Conservation (phyloP, 192 early-diverging fungal species). For the Glomus cerebriforme region DNA sequence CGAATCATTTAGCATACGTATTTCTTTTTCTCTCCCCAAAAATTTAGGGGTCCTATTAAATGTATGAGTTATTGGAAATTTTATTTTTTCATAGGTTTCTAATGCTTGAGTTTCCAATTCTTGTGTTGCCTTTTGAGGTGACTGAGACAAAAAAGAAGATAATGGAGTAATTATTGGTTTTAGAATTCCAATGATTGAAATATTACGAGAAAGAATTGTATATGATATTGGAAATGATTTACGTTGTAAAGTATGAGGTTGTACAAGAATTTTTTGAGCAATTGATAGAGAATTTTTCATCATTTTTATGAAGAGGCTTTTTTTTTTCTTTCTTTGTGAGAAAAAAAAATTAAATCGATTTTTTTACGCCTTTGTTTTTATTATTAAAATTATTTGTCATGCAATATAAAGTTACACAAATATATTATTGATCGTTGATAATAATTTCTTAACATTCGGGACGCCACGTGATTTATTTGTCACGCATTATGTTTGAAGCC, state of each 20-base stretch:
- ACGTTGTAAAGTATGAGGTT: background rate
- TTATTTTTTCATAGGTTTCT: slow-evolving; percentile 11
- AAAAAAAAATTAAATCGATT: too few relatives aligned
- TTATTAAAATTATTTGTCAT: too few relatives aligned
- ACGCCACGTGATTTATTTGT: too few relatives aligned
- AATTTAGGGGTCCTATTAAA: background rate
- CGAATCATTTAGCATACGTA: background rate
- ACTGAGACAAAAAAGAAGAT: background rate
- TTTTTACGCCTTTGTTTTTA: too few relatives aligned
- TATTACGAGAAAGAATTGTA: background rate
- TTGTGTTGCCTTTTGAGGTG: background rate
- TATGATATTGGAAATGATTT: background rate
- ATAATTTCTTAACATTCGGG: too few relatives aligned
- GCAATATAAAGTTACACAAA: too few relatives aligned
- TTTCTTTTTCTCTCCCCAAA: slow-evolving; percentile 4
- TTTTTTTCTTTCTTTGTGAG: too few relatives aligned
- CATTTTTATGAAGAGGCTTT: too few relatives aligned
- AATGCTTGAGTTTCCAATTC: background rate
- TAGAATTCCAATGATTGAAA: background rate
- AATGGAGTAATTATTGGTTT: background rate
- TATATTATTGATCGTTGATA: too few relatives aligned
- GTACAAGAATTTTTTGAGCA: background rate
- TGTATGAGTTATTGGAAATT: background rate
- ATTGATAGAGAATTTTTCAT: too few relatives aligned
- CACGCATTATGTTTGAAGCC: too few relatives aligned